These are phyloP conservation scores for Hansenula sp. DNA, from an alignment of 1,139 yeast species.

Conservation along the genomic window DNA sequence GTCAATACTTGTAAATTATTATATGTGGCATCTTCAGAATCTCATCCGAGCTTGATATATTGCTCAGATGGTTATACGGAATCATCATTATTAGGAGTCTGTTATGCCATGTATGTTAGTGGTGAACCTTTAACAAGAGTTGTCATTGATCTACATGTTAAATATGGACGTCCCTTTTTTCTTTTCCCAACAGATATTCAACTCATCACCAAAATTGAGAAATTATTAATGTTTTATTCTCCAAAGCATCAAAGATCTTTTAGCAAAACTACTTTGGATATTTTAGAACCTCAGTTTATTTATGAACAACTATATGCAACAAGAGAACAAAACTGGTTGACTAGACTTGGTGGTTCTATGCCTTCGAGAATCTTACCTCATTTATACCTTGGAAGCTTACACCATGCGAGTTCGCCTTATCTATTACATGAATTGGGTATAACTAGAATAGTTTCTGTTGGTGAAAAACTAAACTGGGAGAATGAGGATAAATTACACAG, in stretches of 20 bases:
- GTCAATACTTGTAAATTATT: conserved; percentile 62
- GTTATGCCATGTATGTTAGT: conserved; percentile 66
- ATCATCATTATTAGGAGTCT: conserved; percentile 67
- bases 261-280: conserved; percentile 10
- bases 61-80: conserved; percentile 95
- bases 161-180: conserved; percentile 75
- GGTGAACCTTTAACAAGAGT: conserved; percentile 47
- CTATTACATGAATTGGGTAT: conserved; percentile 66
- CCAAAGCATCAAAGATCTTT: conserved; percentile 31
- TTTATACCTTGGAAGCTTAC: conserved; percentile 79
- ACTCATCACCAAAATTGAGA: conserved; percentile 60
- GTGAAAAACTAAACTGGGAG: conserved; percentile 69
- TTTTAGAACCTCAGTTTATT: conserved; percentile 13
- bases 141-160: conserved; percentile 53
- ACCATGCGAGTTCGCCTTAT: conserved; percentile 73
- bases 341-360: conserved; percentile 32
- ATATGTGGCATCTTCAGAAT: conserved; percentile 34
- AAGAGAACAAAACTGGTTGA: conserved; percentile 19
- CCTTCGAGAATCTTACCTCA: conserved; percentile 69
- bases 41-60: conserved; percentile 44
- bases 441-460: conserved; percentile 77
- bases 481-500: conserved; percentile 17
- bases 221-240: conserved; percentile 51
- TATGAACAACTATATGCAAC: conserved; percentile 14
- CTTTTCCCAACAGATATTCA: conserved; percentile 74